Percentiles rank a stretch among this genome's conserved stretches.
phyloP scores from a whole-genome alignment of 2,329 filamentous ascomycete genomes.

The Neurospora sp. region DNA sequence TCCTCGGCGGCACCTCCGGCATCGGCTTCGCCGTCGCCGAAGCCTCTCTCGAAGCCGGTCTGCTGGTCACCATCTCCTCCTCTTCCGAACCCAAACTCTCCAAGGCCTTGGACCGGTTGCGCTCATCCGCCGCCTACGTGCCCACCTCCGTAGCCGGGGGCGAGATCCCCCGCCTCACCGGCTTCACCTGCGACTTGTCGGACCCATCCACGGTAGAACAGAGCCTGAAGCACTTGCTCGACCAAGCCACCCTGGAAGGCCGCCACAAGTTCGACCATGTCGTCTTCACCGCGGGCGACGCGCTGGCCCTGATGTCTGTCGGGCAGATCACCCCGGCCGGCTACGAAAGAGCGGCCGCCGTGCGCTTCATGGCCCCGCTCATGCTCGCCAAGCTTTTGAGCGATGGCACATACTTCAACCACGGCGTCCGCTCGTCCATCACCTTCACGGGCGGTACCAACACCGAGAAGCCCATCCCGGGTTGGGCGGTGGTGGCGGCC shows the following conservation, averaged over 20 bases:
- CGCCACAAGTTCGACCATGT: constrained; percentile 3
- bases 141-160: neutral
- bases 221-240: neutral
- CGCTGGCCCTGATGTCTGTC: neutral
- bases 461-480: neutral
- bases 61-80: neutral
- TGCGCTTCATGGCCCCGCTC: constrained; percentile 2
- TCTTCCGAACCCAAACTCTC: constrained; percentile 4
- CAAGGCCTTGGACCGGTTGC: constrained; percentile 1
- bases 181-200: constrained; percentile 3
- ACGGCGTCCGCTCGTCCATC: neutral
- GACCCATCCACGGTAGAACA: neutral
- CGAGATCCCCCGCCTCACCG: neutral
- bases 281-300: constrained; percentile 6
- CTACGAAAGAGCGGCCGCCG: neutral
- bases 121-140: neutral
- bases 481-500: neutral
- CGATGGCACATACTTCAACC: neutral
- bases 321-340: neutral
- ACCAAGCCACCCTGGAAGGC: constrained; percentile 1
- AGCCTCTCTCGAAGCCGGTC: constrained; percentile 6
- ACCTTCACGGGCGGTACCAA: constrained; percentile 1
- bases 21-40: constrained; percentile 7
- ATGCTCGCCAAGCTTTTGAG: constrained; percentile 3
- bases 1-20: constrained; percentile 9